Evolutionary conservation across 192 early-diverging fungal species (phyloP).

Genomic region (Thoreauomyces humboldtii): DNA sequence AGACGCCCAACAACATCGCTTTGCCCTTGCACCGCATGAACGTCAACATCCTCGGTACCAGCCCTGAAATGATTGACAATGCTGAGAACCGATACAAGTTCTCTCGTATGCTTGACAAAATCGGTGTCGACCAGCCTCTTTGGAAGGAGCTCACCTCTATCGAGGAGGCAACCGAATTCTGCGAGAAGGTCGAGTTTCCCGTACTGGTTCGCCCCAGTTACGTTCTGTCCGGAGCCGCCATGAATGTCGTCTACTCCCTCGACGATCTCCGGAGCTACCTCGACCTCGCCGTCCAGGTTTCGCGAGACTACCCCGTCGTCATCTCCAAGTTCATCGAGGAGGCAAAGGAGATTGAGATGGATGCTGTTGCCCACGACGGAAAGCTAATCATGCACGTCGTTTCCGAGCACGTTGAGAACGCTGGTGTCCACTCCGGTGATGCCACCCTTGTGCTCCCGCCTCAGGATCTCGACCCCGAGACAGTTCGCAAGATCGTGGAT

Average conservation of each 20-base stretch:
- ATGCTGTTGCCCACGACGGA: constrained; percentile 86
- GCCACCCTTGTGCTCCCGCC: constrained; percentile 94
- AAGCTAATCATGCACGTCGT: constrained; percentile 83
- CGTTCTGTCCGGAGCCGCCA: constrained; percentile 95
- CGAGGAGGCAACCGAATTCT: constrained; percentile 83
- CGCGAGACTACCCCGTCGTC: constrained; percentile 93
- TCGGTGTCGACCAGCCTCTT: constrained; percentile 92
- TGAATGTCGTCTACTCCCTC: constrained; percentile 90
- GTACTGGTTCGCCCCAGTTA: constrained; percentile 95
- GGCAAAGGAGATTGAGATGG: constrained; percentile 93
- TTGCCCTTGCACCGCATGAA: constrained; percentile 84
- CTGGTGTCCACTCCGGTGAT: constrained; percentile 97
- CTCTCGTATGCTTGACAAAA: constrained; percentile 83
- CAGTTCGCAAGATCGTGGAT: constrained; percentile 86
- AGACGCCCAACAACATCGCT: constrained; percentile 97
- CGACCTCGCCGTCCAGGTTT: constrained; percentile 79
- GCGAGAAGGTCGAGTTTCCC: constrained; percentile 76
- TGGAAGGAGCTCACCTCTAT: constrained; percentile 91
- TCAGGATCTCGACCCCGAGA: constrained; percentile 92
- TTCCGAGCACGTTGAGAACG: constrained; percentile 95
- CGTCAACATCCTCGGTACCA: constrained; percentile 89
- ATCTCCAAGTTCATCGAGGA: constrained; percentile 95
- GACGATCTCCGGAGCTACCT: constrained; percentile 71
- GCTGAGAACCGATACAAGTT: constrained; percentile 97
- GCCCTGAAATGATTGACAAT: constrained; percentile 83